Conservation (phyloP, 1,284 basidiomycete species). For the Fomitopsis betulina region DNA sequence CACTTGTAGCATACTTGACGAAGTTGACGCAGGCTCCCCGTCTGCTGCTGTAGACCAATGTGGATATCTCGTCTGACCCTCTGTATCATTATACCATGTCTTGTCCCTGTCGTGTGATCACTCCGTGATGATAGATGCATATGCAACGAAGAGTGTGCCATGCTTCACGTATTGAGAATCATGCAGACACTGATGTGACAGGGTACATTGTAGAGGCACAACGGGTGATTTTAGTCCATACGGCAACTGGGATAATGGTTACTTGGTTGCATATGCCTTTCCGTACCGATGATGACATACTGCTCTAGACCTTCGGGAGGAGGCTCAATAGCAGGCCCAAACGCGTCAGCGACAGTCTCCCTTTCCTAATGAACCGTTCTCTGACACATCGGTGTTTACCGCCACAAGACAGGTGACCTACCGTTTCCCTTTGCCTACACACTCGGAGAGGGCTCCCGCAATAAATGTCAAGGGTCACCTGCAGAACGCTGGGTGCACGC, state of each 20-base stretch:
- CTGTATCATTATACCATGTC: conserved; percentile 4
- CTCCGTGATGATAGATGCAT: background rate
- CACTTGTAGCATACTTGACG: conserved; percentile 1
- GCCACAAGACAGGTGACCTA: background rate
- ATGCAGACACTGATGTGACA: too few relatives aligned
- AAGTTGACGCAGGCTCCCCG: background rate
- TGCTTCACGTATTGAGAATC: background rate
- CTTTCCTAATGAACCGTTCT: too few relatives aligned
- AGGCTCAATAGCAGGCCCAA: too few relatives aligned
- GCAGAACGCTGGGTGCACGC: background rate
- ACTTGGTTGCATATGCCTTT: too few relatives aligned
- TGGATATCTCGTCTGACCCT: background rate
- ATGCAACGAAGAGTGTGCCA: too few relatives aligned
- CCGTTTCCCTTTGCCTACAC: background rate
- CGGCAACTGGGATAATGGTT: too few relatives aligned
- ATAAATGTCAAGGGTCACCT: background rate
- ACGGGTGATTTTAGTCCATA: too few relatives aligned
- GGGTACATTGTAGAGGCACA: too few relatives aligned
- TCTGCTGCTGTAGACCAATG: background rate
- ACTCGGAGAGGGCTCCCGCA: background rate
- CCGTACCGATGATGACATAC: too few relatives aligned
- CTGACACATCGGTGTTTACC: background rate
- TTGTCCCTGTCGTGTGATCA: background rate
- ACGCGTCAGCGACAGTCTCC: too few relatives aligned
- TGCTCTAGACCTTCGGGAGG: too few relatives aligned